Evolutionary conservation across 2,329 filamentous ascomycete genomes (phyloP).

Genomic region (Xylaria sp.): DNA sequence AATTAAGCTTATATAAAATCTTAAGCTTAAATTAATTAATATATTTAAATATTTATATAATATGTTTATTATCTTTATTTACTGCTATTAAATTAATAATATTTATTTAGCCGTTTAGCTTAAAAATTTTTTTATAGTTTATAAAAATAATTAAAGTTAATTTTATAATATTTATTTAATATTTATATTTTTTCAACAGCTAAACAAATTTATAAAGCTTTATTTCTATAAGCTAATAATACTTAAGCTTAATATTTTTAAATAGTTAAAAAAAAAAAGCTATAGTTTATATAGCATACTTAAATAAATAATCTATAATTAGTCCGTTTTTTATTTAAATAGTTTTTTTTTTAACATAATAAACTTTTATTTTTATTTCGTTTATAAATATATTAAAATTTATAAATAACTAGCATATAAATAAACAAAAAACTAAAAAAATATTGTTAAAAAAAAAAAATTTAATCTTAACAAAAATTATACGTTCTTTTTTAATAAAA

Average conservation of each 20-base stretch:
- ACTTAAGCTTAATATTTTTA: background rate
- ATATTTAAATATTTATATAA: background rate
- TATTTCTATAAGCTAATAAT: conserved; percentile 14
- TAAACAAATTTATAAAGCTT: background rate
- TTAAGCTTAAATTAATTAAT: background rate
- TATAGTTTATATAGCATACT: background rate
- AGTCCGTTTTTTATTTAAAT: background rate
- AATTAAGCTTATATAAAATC: conserved; percentile 4
- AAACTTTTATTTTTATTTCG: background rate
- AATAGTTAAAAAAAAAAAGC: background rate
- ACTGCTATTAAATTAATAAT: background rate
- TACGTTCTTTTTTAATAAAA: background rate
- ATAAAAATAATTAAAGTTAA: conserved; percentile 2
- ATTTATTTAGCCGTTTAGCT: background rate
- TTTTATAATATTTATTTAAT: background rate
- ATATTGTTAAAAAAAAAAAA: background rate
- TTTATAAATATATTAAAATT: background rate
- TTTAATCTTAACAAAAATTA: background rate
- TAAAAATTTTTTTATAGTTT: background rate
- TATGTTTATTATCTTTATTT: too few relatives aligned
- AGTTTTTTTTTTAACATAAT: background rate
- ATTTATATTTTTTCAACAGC: background rate
- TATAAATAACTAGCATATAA: background rate
- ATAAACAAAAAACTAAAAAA: background rate
- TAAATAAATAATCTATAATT: background rate